Conservation (phyloP, 768 basidiomycete species). For the Asterophora parasitica region DNA sequence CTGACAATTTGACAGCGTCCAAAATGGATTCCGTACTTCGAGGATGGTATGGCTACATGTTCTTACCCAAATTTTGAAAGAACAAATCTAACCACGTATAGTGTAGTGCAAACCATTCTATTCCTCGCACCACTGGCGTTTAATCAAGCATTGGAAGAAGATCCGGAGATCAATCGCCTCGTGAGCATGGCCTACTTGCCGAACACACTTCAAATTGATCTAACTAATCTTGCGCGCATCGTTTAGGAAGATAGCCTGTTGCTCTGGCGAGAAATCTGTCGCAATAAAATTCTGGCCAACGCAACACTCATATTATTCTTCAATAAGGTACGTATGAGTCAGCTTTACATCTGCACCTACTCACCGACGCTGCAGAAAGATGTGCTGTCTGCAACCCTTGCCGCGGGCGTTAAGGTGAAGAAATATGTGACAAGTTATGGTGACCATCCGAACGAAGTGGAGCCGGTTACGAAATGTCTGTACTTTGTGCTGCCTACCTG, state of each 20-base stretch:
- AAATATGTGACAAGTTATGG: conserved; percentile 62
- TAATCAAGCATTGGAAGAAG: conserved; percentile 69
- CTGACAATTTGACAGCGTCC: conserved; percentile 45
- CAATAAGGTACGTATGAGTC: conserved; percentile 49
- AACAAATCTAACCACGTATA: not conserved
- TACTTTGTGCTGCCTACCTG: conserved; percentile 12
- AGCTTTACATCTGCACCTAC: not conserved
- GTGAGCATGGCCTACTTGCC: conserved; percentile 27
- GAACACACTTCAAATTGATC: not conserved
- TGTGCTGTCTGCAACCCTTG: conserved; percentile 52
- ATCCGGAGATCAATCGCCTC: conserved; percentile 59
- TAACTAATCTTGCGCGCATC: no score
- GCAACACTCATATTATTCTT: conserved; percentile 71
- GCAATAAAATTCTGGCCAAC: conserved; percentile 52
- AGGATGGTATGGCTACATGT: conserved; percentile 42
- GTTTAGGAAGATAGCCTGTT: conserved; percentile 65
- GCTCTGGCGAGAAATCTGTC: conserved; percentile 69
- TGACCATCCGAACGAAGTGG: conserved; percentile 52
- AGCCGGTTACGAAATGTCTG: conserved; percentile 61
- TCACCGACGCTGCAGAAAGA: conserved; percentile 31
- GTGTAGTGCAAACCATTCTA: conserved; percentile 66
- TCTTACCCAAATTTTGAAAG: not conserved
- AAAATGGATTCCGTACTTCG: conserved; percentile 75
- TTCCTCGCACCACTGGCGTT: conserved; percentile 79
- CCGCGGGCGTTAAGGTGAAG: conserved; percentile 49